Evolutionary conservation across 2,329 filamentous ascomycete genomes (phyloP).

Genomic region (Trichoderma atrobrunneum): DNA sequence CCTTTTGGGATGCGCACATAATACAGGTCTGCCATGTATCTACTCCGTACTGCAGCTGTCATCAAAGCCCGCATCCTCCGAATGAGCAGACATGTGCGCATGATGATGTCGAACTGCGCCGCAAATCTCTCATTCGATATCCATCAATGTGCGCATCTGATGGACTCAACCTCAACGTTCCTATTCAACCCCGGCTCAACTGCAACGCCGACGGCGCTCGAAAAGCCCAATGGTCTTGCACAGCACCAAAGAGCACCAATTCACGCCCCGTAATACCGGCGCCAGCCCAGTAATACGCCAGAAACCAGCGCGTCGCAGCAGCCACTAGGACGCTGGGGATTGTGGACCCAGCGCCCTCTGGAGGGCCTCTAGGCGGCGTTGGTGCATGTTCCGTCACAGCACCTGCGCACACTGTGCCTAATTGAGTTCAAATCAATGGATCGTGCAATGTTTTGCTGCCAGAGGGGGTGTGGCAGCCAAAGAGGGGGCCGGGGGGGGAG

Average conservation of each 20-base stretch:
- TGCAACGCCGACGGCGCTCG: slow-evolving; percentile 9
- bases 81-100: neutral
- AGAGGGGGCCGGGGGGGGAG: neutral
- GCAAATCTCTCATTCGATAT: neutral
- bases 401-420: neutral
- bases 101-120: neutral
- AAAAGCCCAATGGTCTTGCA: neutral
- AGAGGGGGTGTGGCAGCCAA: neutral
- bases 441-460: neutral
- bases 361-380: neutral
- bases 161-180: neutral
- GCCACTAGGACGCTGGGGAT: neutral
- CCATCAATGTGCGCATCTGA: neutral
- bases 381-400: neutral
- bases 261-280: neutral
- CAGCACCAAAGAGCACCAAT: neutral
- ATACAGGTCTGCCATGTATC: neutral
- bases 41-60: neutral
- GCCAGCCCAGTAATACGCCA: neutral
- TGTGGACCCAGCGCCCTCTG: slow-evolving; percentile 9
- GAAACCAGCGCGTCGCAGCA: slow-evolving; percentile 4
- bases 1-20: neutral
- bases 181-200: neutral
- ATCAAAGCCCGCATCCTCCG: neutral
- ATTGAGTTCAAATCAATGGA: neutral